Evolutionary conservation across 805 yeast genomes (phyloP), one percentile per base, ranked within the genome.

Genomic region (Lipomyces orientalis): DNA sequence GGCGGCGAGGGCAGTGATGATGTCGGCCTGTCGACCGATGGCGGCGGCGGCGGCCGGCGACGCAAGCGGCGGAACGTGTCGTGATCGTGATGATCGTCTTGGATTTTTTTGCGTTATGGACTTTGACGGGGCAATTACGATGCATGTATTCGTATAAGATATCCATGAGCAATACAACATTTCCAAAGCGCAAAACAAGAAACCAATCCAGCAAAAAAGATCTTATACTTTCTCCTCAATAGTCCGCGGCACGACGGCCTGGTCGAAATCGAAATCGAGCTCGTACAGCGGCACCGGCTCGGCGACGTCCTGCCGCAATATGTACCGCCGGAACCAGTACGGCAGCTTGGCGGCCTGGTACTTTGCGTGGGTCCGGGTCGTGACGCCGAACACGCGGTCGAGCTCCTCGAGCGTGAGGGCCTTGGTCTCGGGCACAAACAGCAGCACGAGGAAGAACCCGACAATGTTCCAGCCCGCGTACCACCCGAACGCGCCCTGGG

Each of bases 401-500:
- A 86, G 84, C 75, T 86, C 88, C 77, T 87, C 90, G 77, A 87
- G 82, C 65, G 87, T 81, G 75, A 83, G 82, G 34, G 88, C 88
- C 71, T 82, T 85, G 22, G 91, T 88, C 74, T 88, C 91, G 43
- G 90, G 90, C 80, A 82, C 83, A 73, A 84, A 85, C 71, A 83
- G 78, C 66, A 76, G 81, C 54, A 70, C 72, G 52, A 69, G 90
- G 79, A 89, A 81, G 84, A 90, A 87, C 64, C 90, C 83, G 4
- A 90, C 90, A 74, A 90, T 73, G 77, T 91, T 91, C 93, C 94
- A 89, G 14, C 89, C 97, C 0, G 95, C 97, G 75, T 90, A 91
- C 84, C 88, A 91, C 14, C 95, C 93, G 76, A 90, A 91, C 2
- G 96, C 96, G 77, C 97, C 97, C 71, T 88, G 91, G 1, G 92